phyloP scores from a whole-genome alignment of 495 filamentous ascomycete genomes.

The Xylaria palmicola region DNA sequence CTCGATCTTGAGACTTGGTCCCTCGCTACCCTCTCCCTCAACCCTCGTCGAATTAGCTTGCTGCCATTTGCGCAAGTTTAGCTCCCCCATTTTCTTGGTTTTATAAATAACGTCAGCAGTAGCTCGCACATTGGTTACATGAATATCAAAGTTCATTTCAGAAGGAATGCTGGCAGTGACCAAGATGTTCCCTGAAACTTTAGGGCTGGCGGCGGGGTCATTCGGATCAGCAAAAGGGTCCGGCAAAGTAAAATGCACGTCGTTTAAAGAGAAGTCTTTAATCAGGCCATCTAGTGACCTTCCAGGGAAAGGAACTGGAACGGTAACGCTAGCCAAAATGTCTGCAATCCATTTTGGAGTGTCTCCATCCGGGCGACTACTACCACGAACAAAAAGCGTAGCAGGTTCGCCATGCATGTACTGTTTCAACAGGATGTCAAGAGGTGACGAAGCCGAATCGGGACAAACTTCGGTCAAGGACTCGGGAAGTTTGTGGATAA shows the following conservation, averaged over 20 bases:
- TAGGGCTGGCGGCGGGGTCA: slow-evolving; percentile 70
- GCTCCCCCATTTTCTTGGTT: slow-evolving; percentile 67
- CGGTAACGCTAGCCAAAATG: slow-evolving; percentile 74
- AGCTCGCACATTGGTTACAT: slow-evolving; percentile 72
- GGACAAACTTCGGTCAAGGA: slow-evolving; percentile 71
- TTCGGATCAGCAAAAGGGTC: slow-evolving; percentile 71
- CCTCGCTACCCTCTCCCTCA: slow-evolving; percentile 49
- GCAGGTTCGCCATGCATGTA: slow-evolving; percentile 79
- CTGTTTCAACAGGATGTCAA: slow-evolving; percentile 77
- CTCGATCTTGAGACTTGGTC: slow-evolving; percentile 63
- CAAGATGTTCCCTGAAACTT: slow-evolving; percentile 76
- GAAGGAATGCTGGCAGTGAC: slow-evolving; percentile 74
- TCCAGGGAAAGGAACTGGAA: slow-evolving; percentile 82
- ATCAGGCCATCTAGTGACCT: slow-evolving; percentile 76
- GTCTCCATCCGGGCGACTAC: slow-evolving; percentile 57
- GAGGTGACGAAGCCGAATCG: slow-evolving; percentile 68
- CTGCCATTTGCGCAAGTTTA: slow-evolving; percentile 81
- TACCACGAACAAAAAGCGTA: slow-evolving; percentile 77
- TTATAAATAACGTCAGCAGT: slow-evolving; percentile 77
- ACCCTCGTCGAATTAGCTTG: slow-evolving; percentile 73
- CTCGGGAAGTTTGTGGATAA: slow-evolving; percentile 69
- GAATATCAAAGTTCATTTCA: slow-evolving; percentile 79
- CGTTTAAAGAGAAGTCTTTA: slow-evolving; percentile 77
- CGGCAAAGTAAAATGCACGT: slow-evolving; percentile 82
- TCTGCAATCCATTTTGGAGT: slow-evolving; percentile 80